A percentile compares a stretch with the other conserved stretches of the same genome.
phyloP scores from a whole-genome alignment of 306 rosid genomes.

The Prunus mira region DNA sequence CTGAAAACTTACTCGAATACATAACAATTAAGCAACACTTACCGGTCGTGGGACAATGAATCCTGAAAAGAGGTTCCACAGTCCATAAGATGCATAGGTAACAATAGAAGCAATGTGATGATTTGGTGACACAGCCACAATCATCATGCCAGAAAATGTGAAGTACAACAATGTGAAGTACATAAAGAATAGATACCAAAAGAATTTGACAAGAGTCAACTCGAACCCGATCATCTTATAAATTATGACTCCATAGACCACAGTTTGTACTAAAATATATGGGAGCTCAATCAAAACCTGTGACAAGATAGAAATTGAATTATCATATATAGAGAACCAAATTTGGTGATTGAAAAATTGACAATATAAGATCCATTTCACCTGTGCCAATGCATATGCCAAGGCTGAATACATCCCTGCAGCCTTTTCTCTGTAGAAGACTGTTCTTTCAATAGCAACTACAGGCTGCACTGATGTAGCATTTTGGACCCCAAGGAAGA shows the following conservation, averaged over 20 bases:
- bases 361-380: not conserved
- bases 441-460: slow-evolving; percentile 68
- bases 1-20: not conserved
- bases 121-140: slow-evolving; percentile 75
- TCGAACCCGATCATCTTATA: slow-evolving; percentile 84
- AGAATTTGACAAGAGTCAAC: slow-evolving; percentile 47
- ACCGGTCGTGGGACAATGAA: slow-evolving; percentile 62
- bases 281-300: slow-evolving; percentile 74
- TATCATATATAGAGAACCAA: too few species aligned
- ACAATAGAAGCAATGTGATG: slow-evolving; percentile 60
- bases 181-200: slow-evolving; percentile 76
- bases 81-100: slow-evolving; percentile 57
- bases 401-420: slow-evolving; percentile 83
- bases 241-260: slow-evolving; percentile 51
- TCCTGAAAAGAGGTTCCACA: slow-evolving; percentile 86
- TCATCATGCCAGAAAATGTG: slow-evolving; percentile 88
- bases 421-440: slow-evolving; percentile 78
- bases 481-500: slow-evolving; percentile 68
- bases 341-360: too few species aligned
- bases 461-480: slow-evolving; percentile 65
- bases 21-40: slow-evolving; percentile 18
- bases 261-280: slow-evolving; percentile 52
- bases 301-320: not conserved
- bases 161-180: slow-evolving; percentile 65
- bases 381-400: slow-evolving; percentile 74